Percentiles rank a stretch among this genome's conserved stretches.
Conservation (phyloP, 345 rosid species). For the Garcia nutans region DNA sequence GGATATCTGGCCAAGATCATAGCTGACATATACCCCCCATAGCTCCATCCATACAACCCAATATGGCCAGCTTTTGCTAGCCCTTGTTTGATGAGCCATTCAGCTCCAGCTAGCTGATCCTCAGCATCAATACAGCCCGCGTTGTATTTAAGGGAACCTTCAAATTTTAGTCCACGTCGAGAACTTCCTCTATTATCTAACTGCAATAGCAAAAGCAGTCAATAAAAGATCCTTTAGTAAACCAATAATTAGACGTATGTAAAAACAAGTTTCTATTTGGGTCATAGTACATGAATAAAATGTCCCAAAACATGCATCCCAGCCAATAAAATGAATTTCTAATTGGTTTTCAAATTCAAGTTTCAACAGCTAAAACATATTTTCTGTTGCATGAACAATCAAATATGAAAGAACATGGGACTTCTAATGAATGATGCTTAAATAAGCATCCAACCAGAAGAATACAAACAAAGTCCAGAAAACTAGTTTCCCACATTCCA, state of each 20-base stretch:
- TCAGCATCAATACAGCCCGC: slow-evolving; percentile 65
- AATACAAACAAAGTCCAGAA: background rate
- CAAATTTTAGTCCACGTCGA: slow-evolving; percentile 85
- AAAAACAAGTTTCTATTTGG: background rate
- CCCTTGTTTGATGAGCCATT: slow-evolving; percentile 82
- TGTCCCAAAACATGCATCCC: background rate
- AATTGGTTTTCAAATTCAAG: slow-evolving; percentile 1
- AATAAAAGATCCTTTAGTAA: background rate
- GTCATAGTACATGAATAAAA: background rate
- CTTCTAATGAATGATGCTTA: background rate
- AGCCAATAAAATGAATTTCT: background rate
- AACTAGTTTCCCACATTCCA: background rate
- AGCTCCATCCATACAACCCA: slow-evolving; percentile 89
- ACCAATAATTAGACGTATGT: background rate
- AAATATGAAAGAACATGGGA: background rate
- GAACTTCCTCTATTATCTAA: slow-evolving; percentile 89
- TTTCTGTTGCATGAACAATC: background rate
- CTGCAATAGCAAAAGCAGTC: slow-evolving; percentile 40
- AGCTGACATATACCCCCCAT: slow-evolving; percentile 93
- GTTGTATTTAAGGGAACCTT: slow-evolving; percentile 59
- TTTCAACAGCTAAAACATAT: background rate
- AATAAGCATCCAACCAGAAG: background rate
- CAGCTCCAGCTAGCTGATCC: slow-evolving; percentile 80
- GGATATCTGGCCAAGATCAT: slow-evolving; percentile 62
- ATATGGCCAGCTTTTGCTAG: slow-evolving; percentile 64